These are phyloP conservation scores for Phalaenopsis aphrodite DNA, from an alignment of 106 monocot genomes.

Conservation along the genomic window DNA sequence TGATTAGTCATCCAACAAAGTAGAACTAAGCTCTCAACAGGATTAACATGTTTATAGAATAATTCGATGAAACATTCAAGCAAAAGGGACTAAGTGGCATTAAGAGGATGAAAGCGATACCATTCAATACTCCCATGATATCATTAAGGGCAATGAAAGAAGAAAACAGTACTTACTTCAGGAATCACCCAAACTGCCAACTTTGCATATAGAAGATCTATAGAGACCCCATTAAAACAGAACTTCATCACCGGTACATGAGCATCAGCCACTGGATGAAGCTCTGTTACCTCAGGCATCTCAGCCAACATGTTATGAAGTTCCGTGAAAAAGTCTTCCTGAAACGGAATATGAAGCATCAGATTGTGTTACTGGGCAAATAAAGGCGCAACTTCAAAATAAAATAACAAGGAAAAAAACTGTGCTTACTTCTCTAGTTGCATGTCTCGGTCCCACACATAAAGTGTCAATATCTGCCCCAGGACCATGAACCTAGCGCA, in stretches of 20 bases:
- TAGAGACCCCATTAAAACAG: conserved; percentile 81
- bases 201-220: conserved; percentile 96
- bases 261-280: conserved; percentile 98
- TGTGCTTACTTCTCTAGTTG: conserved; percentile 69
- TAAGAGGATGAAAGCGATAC: background rate
- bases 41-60: background rate
- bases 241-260: conserved; percentile 92
- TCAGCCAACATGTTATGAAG: conserved; percentile 73
- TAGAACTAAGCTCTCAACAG: background rate
- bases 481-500: conserved; percentile 88
- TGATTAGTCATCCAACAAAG: background rate
- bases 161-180: conserved; percentile 54
- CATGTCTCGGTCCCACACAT: conserved; percentile 93
- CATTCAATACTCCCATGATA: background rate
- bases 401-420: background rate
- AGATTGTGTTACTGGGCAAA: background rate
- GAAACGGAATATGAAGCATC: conserved; percentile 5
- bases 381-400: background rate
- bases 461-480: conserved; percentile 98
- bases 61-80: background rate
- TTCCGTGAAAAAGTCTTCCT: conserved; percentile 93
- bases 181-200: conserved; percentile 78
- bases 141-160: background rate
- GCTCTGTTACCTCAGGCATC: conserved; percentile 87
- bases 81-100: background rate